Evolutionary conservation across 805 yeast species (phyloP).

Genomic region (Tetrapisispora phaffii): DNA sequence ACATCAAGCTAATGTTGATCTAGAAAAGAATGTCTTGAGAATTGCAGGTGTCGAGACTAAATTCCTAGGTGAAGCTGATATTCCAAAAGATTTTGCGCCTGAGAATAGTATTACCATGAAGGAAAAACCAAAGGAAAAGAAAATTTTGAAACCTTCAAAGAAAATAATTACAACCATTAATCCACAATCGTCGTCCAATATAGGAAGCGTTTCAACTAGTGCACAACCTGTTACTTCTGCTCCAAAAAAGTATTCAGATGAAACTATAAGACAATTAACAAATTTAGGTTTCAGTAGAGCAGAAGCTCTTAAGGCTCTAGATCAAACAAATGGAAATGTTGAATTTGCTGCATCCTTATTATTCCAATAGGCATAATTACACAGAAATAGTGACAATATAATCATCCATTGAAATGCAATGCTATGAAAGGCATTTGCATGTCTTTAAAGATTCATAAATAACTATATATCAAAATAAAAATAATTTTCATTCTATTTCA

Average conservation of each 20-base stretch:
- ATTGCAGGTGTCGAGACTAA: slow-evolving; percentile 66
- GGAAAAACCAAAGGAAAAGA: slow-evolving; percentile 1
- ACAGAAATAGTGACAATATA: not conserved
- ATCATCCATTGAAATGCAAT: no score
- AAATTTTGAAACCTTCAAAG: not conserved
- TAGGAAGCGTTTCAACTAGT: not conserved
- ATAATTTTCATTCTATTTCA: not conserved
- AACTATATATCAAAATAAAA: not conserved
- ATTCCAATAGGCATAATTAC: slow-evolving; percentile 29
- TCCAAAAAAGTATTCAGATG: slow-evolving; percentile 27
- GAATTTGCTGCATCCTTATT: slow-evolving; percentile 80
- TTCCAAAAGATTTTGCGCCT: slow-evolving; percentile 34
- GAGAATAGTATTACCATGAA: not conserved
- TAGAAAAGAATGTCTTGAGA: slow-evolving; percentile 50
- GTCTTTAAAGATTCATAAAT: not conserved
- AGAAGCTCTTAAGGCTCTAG: slow-evolving; percentile 57
- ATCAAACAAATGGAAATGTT: slow-evolving; percentile 61
- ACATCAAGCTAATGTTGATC: slow-evolving; percentile 74
- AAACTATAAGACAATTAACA: slow-evolving; percentile 38
- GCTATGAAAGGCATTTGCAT: not conserved
- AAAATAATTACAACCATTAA: not conserved
- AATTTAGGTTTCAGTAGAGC: slow-evolving; percentile 61
- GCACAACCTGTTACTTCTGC: not conserved
- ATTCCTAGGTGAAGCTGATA: slow-evolving; percentile 65
- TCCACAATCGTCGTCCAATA: not conserved